Evolutionary conservation across 768 basidiomycete species (phyloP), one percentile per base, ranked within the genome.

Genomic region (Kwoniella botswanensis): DNA sequence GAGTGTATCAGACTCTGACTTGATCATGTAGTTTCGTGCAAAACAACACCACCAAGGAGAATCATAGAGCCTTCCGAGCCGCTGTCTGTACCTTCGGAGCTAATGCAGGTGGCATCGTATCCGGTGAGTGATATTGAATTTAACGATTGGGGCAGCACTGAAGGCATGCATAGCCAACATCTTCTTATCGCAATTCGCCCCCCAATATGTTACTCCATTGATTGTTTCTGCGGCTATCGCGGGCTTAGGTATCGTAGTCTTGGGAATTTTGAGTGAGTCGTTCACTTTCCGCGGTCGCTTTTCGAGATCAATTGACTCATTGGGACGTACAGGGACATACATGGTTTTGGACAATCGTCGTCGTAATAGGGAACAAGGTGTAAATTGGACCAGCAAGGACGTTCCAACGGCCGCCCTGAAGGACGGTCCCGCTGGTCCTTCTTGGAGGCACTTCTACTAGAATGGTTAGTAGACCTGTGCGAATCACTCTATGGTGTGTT

Each of bases 151-250:
- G 21, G 21, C 18, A 63, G 17, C 29, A 29, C 59, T 41, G 22
- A 10, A 24, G 9, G 18, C n/a, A 41, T 35, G 18, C 29, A 18
- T 26, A 63, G 72, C 74, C 65, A 76, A 76, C 62, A 76, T 76
- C 52, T 76, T 76, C 69, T 43, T 69, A 5, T 42, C 29, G 11
- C 50, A 57, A 42, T 63, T 53, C 43, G 74, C 74, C 15, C 74
- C 74, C 3, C 53, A 73, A 55, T 76, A 76, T 70, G 67, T 67
- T 46, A 65, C 64, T 12, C 68, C 74, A 17, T 63, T 76, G 26
- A 72, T 70, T 42, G 56, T 68, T 50, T 71, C 74, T 22, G 72
- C 74, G 6, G 64, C 35, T 43, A 70, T 76, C 59, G 72, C 65
- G 7, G 70, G 21, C 2, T 22, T 59, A 17, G 73, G 70, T 50